Evolutionary conservation across 2,329 filamentous ascomycete species (phyloP).

Genomic region (Trichoderma atroviride): DNA sequence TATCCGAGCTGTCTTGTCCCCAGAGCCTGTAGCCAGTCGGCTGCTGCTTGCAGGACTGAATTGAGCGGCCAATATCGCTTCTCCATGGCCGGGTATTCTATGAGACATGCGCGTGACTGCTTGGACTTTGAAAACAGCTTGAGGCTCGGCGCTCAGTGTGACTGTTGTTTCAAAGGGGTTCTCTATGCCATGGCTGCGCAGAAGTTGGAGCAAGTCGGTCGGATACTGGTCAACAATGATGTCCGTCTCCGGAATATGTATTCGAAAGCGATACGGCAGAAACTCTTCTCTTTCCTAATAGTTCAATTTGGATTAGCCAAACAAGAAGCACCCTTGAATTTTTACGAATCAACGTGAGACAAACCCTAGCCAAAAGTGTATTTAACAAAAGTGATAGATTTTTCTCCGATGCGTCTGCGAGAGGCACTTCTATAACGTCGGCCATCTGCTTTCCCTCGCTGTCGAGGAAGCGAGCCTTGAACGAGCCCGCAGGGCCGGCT

Average conservation of each 20-base stretch:
- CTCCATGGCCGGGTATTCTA: conserved; percentile 85
- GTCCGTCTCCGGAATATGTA: conserved; percentile 58
- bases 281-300: conserved; percentile 58
- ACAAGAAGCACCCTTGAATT: neutral
- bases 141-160: conserved; percentile 68
- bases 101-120: conserved; percentile 88
- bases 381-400: conserved; percentile 88
- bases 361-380: conserved; percentile 74
- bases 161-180: conserved; percentile 60
- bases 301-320: neutral
- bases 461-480: conserved; percentile 87
- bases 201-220: conserved; percentile 55
- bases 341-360: neutral
- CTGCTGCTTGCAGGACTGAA: conserved; percentile 81
- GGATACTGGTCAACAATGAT: conserved; percentile 60
- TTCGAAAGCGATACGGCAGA: conserved; percentile 63
- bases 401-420: conserved; percentile 83
- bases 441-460: conserved; percentile 72
- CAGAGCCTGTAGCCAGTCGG: conserved; percentile 82
- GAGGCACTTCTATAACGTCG: conserved; percentile 72
- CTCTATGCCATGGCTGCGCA: conserved; percentile 59
- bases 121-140: conserved; percentile 92
- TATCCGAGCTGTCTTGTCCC: conserved; percentile 87
- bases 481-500: conserved; percentile 70
- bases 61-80: conserved; percentile 82